Evolutionary conservation across 768 basidiomycete species (phyloP).

Genomic region (Hygrocybe coccinea): DNA sequence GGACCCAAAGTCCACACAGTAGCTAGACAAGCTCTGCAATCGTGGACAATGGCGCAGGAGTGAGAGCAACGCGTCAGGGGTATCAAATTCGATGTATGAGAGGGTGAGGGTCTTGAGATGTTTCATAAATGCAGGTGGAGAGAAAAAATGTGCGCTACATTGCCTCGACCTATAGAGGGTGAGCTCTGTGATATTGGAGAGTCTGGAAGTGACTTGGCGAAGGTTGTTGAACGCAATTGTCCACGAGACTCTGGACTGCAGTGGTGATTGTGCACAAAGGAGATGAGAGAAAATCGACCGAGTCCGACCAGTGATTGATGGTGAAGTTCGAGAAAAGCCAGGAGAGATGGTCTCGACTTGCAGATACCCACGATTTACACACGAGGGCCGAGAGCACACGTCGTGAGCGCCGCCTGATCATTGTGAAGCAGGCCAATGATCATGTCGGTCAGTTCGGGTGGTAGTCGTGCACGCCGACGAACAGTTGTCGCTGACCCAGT

Average conservation of each 20-base stretch:
- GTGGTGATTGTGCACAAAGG: neutral
- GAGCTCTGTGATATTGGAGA: neutral
- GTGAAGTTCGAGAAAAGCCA: neutral
- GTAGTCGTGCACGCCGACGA: conserved; percentile 1
- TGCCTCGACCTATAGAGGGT: neutral
- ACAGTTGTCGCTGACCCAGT: too few species aligned
- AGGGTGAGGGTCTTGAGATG: neutral
- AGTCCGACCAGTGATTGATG: neutral
- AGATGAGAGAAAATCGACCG: neutral
- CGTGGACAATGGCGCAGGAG: neutral
- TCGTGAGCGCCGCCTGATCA: neutral
- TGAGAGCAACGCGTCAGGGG: neutral
- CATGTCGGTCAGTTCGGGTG: neutral
- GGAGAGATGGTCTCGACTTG: neutral
- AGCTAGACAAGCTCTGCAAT: neutral
- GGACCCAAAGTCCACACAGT: neutral
- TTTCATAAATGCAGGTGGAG: neutral
- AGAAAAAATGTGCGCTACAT: neutral
- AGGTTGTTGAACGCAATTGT: neutral
- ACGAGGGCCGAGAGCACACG: neutral
- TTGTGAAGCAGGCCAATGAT: neutral
- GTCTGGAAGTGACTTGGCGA: neutral
- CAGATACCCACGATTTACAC: neutral
- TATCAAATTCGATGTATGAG: neutral
- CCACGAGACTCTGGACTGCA: neutral